Conservation (phyloP, 139 green algal genomes). For the Chlorella sp. region DNA sequence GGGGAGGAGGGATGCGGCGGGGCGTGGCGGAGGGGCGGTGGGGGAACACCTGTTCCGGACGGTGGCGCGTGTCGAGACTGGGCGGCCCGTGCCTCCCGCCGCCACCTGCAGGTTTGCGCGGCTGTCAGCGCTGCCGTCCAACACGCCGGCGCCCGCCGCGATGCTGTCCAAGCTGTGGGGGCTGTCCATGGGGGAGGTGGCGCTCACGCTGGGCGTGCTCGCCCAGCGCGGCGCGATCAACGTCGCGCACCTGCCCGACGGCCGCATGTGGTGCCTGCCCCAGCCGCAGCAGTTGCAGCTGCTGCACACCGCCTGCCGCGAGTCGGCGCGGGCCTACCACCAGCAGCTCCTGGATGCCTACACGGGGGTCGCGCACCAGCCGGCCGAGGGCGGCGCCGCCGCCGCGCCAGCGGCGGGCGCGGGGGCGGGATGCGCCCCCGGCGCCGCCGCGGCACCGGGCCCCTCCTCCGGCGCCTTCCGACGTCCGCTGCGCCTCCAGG, state of each 20-base stretch:
- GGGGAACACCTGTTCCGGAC: too few species aligned
- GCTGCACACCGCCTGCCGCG: constrained; percentile 46
- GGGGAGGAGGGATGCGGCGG: too few species aligned
- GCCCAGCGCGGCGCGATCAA: constrained; percentile 42
- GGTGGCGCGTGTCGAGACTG: too few species aligned
- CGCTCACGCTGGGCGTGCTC: constrained; percentile 17
- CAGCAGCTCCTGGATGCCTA: constrained; percentile 35
- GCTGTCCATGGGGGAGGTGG: constrained; percentile 11
- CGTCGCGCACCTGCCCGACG: constrained; percentile 41
- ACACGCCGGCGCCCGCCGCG: constrained; percentile 58
- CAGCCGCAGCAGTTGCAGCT: constrained; percentile 28
- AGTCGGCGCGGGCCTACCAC: constrained; percentile 29
- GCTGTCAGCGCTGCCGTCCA: constrained; percentile 53
- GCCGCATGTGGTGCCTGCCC: constrained; percentile 49
- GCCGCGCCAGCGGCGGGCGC: constrained; percentile 6
- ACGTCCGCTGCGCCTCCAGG: too few species aligned
- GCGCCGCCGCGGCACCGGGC: too few species aligned
- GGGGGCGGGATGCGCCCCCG: constrained; percentile 5
- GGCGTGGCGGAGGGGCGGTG: too few species aligned
- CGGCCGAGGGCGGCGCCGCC: background rate
- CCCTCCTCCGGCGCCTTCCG: too few species aligned
- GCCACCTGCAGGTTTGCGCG: constrained; percentile 2
- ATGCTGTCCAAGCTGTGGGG: constrained; percentile 71
- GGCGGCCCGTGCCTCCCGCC: too few species aligned
- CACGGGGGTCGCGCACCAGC: background rate